These are phyloP conservation scores for Phyllosticta paracitricarpa DNA, from an alignment of 2,329 filamentous ascomycete genomes.

Conservation along the genomic window DNA sequence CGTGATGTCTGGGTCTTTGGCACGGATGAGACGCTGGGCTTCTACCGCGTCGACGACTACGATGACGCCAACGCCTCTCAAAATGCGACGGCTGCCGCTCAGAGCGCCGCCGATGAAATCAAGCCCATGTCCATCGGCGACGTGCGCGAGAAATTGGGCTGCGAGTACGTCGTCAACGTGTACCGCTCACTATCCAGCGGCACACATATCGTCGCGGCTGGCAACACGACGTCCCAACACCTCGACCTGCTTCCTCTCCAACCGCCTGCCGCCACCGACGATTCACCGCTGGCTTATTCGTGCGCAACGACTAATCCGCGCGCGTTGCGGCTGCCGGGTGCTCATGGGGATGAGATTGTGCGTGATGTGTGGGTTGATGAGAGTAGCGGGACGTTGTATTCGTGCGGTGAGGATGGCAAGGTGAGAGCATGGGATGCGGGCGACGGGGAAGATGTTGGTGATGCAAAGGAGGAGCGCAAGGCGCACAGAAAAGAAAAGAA, in stretches of 20 bases:
- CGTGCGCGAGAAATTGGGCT: conserved; percentile 52
- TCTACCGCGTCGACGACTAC: conserved; percentile 60
- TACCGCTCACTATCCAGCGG: conserved; percentile 42
- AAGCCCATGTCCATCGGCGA: conserved; percentile 52
- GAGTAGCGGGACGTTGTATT: conserved; percentile 26
- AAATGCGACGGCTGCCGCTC: neutral
- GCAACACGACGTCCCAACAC: conserved; percentile 51
- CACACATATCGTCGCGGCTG: conserved; percentile 53
- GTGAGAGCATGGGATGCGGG: conserved; percentile 33
- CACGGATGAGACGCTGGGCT: conserved; percentile 67
- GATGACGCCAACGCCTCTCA: conserved; percentile 42
- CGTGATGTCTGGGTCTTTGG: conserved; percentile 55
- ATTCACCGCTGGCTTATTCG: conserved; percentile 20
- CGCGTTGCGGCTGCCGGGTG: conserved; percentile 26
- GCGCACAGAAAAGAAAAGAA: conserved; percentile 25
- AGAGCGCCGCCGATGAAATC: conserved; percentile 21
- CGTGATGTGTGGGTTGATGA: conserved; percentile 34
- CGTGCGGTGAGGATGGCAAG: conserved; percentile 40
- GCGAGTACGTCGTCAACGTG: conserved; percentile 66
- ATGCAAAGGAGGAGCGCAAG: conserved; percentile 15
- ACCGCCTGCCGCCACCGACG: conserved; percentile 10
- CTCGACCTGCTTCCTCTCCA: conserved; percentile 24
- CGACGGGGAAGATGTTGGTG: neutral
- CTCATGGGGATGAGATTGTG: conserved; percentile 40
- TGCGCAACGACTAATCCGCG: conserved; percentile 16